These are phyloP conservation scores for Termitomyces titanicus DNA, from an alignment of 768 basidiomycete genomes.

Conservation along the genomic window DNA sequence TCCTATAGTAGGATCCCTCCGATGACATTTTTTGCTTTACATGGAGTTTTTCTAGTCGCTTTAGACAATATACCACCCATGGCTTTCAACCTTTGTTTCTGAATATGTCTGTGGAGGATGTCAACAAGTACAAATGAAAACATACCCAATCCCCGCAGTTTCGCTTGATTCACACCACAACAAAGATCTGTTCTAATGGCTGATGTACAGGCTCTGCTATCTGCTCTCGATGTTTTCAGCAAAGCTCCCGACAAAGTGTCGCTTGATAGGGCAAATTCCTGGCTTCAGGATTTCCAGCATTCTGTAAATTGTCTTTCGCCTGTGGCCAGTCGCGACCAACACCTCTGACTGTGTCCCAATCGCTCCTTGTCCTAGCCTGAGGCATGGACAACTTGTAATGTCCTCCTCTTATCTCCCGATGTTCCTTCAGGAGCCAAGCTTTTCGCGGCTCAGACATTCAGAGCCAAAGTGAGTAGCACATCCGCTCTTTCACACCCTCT, in stretches of 20 bases:
- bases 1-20: constrained; percentile 46
- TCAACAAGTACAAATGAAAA: constrained; percentile 36
- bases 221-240: constrained; percentile 77
- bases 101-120: background rate
- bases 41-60: constrained; percentile 32
- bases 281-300: constrained; percentile 99
- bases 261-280: constrained; percentile 84
- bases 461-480: constrained; percentile 71
- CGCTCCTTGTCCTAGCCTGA: constrained; percentile 77
- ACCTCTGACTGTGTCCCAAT: constrained; percentile 64
- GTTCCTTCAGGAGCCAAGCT: constrained; percentile 78
- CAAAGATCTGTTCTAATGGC: constrained; percentile 43
- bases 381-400: constrained; percentile 95
- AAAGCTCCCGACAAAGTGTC: constrained; percentile 80
- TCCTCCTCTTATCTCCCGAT: constrained; percentile 79
- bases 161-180: constrained; percentile 14
- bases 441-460: constrained; percentile 96
- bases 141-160: background rate
- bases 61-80: constrained; percentile 41
- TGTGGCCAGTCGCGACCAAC: constrained; percentile 59
- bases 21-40: constrained; percentile 41
- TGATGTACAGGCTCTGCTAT: constrained; percentile 66
- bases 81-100: constrained; percentile 21
- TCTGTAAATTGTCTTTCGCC: constrained; percentile 88
- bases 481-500: constrained; percentile 8